Base-by-base conservation (phyloP, 1,284 basidiomycete species). In the Cryptococcus jaspeensis region DNA sequence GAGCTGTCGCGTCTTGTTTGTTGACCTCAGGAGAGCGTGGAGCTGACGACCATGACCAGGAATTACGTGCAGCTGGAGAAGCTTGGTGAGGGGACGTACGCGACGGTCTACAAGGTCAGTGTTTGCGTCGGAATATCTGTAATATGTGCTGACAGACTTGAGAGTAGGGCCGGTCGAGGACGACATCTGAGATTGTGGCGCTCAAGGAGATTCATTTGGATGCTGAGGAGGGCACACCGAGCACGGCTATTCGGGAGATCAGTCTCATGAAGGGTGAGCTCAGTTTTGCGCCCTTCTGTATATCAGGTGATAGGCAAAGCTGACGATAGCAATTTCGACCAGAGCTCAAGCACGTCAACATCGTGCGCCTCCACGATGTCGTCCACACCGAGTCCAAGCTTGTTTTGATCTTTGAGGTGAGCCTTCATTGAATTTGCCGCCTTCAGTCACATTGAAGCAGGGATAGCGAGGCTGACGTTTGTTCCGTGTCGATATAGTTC, bases 131-230 rank as follows among this genome's bases (percentile, higher is more conserved):
- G 9, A 9, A 4, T 5, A 5, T 9, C 28, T 32, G 28, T 9
- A 9, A 9, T 5, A 32, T 32, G 22, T 36, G 18, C 50, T 50
- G 43, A 56, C 28, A 18, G n/a, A n/a, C 5, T 60, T 32, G 9
- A 2, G 23, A 74, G 87, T 87, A 62, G 85, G 86, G 73, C 85
- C 92, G 76, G 78, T 86, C 73, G 81, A 79, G 65, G 85, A 85
- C 52, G 85, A 90, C 79, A 73, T 85, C 77, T 85, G 91, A 78
- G 60, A 75, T 77, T 67, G 94, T 93, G 51, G 93, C 93, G 48
- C 81, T 94, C 71, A 99, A 99, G 84, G 98, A 99, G 83, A 99
- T 99, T 71, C 85, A 95, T 56, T 85, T 99, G 38, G 96, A 99
- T 77, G 92, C 93, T 18, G 95, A 99, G 79, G 96, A 99, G 74